Evolutionary conservation across 2,329 filamentous ascomycete species (phyloP), one percentile per base, ranked within the genome.

Genomic region (Cercospora beticola): DNA sequence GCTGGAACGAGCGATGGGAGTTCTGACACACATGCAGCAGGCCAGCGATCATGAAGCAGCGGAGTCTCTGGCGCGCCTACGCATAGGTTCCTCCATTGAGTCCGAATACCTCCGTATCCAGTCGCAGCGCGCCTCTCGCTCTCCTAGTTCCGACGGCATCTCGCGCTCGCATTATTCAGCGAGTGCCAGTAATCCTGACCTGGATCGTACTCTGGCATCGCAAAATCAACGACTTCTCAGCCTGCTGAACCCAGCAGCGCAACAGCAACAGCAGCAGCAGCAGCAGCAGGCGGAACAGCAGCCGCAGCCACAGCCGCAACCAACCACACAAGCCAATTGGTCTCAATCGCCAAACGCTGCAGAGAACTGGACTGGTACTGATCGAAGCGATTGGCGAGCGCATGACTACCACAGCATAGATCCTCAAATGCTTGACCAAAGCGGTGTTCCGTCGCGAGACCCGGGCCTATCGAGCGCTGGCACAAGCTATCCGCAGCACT

Each of bases 11-110:
- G 62, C 66, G 3, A 66, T 62, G 62, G 54, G 28, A 2, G 40
- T 74, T 10, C 49, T 74, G 26, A 63, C 31, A 12, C 57, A 61
- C 26, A 46, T 74, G 56, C 71, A 70, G n/a, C 36, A 54, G 28
- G 68, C 72, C 12, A 69, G 66, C 23, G 72, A 74, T 33, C 52
- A 70, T 10, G 68, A 73, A 30, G 71, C 72, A 6, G 67, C 62
- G 16, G 64, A 66, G 49, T 46, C 73, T 7, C 62, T 74, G 16
- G 73, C 73, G 14, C 68, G 71, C 2, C 56, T 74, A 33, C 68
- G 73, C 8, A 21, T 70, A n/a, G 73, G 72, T 5, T 67, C 69
- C 14, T 54, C 54, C 21, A 36, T 71, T n/a, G 66, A 68, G 30
- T 36, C 59, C 12, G 66, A 68, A 28, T 62, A 68, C 28, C 18